Evolutionary conservation across 441 rosid genomes (phyloP).

Genomic region (Gossypium lobatum): DNA sequence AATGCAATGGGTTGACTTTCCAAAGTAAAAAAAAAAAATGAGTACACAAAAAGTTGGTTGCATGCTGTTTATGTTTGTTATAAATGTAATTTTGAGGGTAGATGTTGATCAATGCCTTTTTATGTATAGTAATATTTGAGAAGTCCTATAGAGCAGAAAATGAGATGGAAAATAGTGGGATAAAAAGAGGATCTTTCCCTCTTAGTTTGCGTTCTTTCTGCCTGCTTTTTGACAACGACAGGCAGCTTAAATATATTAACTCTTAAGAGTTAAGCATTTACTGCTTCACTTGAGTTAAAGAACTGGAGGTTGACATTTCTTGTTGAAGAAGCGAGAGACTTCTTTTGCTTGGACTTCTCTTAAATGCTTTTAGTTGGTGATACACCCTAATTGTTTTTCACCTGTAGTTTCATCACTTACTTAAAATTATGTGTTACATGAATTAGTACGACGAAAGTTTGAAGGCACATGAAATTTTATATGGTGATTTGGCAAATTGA

Average conservation of each 20-base stretch:
- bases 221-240: neutral
- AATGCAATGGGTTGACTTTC: neutral
- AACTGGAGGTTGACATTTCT: slow-evolving; percentile 3
- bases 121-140: neutral
- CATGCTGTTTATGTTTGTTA: neutral
- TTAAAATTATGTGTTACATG: neutral
- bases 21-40: neutral
- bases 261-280: neutral
- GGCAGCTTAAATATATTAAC: neutral
- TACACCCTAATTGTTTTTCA: neutral
- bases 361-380: neutral
- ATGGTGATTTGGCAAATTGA: neutral
- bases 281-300: slow-evolving; percentile 7
- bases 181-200: neutral
- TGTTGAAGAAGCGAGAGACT: neutral
- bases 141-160: neutral
- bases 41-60: neutral
- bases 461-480: neutral
- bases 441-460: neutral
- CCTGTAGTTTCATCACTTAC: neutral
- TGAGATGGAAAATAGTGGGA: slow-evolving; percentile 2
- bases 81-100: neutral
- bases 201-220: neutral
- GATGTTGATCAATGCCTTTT: neutral
- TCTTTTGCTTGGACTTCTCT: neutral